Conservation (phyloP, 345 rosid species). For the Firmiana major region DNA sequence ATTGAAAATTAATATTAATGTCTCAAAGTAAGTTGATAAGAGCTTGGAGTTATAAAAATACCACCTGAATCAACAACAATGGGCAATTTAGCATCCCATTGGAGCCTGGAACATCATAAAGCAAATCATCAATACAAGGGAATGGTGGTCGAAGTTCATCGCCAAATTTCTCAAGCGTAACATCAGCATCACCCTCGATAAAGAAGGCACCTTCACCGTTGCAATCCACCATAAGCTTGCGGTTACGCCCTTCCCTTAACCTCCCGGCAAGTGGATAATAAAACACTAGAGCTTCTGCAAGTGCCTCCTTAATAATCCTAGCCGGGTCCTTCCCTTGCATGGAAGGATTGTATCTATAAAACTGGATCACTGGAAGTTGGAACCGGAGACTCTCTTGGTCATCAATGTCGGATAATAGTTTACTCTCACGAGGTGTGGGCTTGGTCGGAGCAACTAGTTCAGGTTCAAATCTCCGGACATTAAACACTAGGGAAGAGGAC, state of each 20-base stretch:
- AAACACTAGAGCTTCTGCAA: too few relatives aligned
- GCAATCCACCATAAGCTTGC: too few relatives aligned
- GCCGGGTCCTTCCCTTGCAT: too few relatives aligned
- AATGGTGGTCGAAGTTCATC: slow-evolving; percentile 6
- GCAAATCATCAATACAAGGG: slow-evolving; percentile 1
- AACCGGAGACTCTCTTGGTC: neutral
- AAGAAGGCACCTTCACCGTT: slow-evolving; percentile 3
- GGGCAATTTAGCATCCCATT: neutral
- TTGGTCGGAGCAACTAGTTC: neutral
- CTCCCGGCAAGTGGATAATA: too few relatives aligned
- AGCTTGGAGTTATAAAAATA: neutral
- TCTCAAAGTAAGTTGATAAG: too few relatives aligned
- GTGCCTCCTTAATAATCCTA: too few relatives aligned
- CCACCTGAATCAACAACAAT: neutral
- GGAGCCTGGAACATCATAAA: slow-evolving; percentile 1
- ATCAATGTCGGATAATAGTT: slow-evolving; percentile 5
- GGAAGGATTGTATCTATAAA: neutral
- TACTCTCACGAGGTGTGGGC: neutral
- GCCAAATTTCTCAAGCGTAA: neutral
- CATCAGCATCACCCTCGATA: slow-evolving; percentile 16
- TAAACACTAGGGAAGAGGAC: neutral
- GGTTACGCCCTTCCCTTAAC: too few relatives aligned
- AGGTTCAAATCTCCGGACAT: neutral
- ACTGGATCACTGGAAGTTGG: neutral
- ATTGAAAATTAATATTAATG: too few relatives aligned